Conservation (phyloP, 73 alveolate species). For the Paramecium sexaurelia region DNA sequence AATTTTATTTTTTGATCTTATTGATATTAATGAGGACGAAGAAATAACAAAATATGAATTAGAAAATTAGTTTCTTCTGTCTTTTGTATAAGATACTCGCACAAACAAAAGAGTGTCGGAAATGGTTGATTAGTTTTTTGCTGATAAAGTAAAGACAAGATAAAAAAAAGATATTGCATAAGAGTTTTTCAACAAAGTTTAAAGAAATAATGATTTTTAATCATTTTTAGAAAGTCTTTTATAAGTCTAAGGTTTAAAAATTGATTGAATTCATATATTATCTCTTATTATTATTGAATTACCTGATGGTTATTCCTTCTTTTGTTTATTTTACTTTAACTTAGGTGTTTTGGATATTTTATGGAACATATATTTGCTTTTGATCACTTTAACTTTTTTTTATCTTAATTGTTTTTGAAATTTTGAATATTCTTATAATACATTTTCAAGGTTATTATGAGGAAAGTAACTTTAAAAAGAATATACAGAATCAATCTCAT, state of each 20-base stretch:
- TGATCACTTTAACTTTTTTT: not conserved
- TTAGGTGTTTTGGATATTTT: not conserved
- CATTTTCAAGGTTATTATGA: not conserved
- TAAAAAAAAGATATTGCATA: not conserved
- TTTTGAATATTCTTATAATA: not conserved
- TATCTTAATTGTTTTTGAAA: not conserved
- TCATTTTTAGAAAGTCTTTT: slow-evolving; percentile 17
- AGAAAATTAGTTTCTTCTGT: not conserved
- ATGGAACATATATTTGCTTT: not conserved
- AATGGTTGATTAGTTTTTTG: not conserved
- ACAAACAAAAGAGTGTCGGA: not conserved
- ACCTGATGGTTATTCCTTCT: not conserved
- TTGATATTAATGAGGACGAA: not conserved
- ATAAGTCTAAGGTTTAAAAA: not conserved
- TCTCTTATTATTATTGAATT: not conserved
- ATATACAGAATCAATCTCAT: not conserved
- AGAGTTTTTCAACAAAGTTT: not conserved
- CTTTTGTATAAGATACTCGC: not conserved
- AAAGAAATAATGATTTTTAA: not conserved
- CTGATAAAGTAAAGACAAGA: not conserved
- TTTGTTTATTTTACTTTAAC: not conserved
- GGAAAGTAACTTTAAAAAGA: slow-evolving; percentile 25
- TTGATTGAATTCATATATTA: not conserved
- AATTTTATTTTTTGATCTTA: not conserved
- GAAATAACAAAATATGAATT: not conserved